Conservation (phyloP, 2,329 filamentous ascomycete genomes). For the Claviceps monticola region DNA sequence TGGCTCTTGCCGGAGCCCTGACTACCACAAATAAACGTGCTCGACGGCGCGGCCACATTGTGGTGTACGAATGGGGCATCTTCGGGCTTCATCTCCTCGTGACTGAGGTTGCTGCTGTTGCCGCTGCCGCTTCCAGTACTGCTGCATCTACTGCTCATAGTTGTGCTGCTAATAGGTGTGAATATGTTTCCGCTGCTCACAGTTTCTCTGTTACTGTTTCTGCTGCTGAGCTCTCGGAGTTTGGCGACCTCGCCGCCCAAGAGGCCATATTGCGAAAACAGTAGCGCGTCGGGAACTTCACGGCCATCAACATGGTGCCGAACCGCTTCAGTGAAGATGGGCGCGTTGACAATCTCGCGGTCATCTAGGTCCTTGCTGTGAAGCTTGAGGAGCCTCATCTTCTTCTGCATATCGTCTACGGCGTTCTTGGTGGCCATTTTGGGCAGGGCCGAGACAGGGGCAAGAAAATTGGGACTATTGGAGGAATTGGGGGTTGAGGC, state of each 20-base stretch:
- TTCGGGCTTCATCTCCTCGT: background rate
- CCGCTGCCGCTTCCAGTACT: background rate
- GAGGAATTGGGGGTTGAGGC: no score
- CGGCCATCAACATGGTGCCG: background rate
- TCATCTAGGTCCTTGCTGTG: constrained; percentile 1
- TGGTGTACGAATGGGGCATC: constrained; percentile 24
- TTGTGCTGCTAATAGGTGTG: no score
- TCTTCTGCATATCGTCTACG: background rate
- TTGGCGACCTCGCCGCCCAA: constrained; percentile 6
- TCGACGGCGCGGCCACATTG: constrained; percentile 37
- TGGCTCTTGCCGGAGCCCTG: constrained; percentile 54
- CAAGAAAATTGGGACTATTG: background rate
- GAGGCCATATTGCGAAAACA: constrained; percentile 10
- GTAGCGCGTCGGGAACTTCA: background rate
- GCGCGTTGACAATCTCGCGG: constrained; percentile 6
- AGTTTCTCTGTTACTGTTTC: background rate
- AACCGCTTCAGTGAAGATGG: constrained; percentile 10
- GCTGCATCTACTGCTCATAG: no score
- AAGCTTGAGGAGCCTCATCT: background rate
- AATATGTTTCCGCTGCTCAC: no score
- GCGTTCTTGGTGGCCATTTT: background rate
- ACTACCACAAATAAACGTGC: constrained; percentile 49
- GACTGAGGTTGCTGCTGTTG: background rate
- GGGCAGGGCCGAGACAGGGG: background rate
- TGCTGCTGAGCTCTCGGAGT: background rate